A percentile compares a stretch with the other conserved stretches of the same genome.
Evolutionary conservation across 2,329 filamentous ascomycete genomes (phyloP).

Genomic region (Periconia digitata): DNA sequence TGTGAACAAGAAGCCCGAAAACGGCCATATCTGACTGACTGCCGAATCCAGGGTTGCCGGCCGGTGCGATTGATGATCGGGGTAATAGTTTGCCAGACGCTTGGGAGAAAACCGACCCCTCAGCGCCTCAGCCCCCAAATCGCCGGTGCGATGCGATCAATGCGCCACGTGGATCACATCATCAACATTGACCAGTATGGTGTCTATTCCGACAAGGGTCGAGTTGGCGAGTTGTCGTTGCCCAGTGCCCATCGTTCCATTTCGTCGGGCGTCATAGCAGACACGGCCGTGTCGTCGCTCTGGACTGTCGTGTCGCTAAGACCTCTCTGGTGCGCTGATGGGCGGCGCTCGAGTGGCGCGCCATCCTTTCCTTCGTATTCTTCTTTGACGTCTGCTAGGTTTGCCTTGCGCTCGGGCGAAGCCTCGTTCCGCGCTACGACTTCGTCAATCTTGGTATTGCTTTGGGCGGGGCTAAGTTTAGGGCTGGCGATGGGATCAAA

Average conservation of each 20-base stretch:
- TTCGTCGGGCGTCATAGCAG: slow-evolving; percentile 38
- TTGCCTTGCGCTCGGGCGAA: slow-evolving; percentile 4
- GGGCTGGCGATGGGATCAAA: slow-evolving; percentile 15
- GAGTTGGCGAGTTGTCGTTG: slow-evolving; percentile 11
- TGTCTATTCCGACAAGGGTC: slow-evolving; percentile 17
- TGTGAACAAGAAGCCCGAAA: background rate
- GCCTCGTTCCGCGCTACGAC: slow-evolving; percentile 6
- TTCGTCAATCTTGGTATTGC: slow-evolving; percentile 32
- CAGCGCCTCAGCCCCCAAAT: background rate
- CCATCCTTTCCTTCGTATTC: background rate
- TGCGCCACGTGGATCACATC: background rate
- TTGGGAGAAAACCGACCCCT: background rate
- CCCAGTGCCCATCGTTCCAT: slow-evolving; percentile 26
- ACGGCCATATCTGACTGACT: background rate
- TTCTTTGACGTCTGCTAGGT: slow-evolving; percentile 3
- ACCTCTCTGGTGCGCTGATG: slow-evolving; percentile 34
- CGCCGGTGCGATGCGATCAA: background rate
- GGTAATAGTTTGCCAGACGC: background rate
- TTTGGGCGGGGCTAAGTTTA: slow-evolving; percentile 17
- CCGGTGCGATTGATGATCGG: background rate
- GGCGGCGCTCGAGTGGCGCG: slow-evolving; percentile 20
- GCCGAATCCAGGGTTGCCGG: too few relatives aligned
- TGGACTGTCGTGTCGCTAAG: slow-evolving; percentile 35
- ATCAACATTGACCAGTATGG: too few relatives aligned
- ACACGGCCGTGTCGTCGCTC: slow-evolving; percentile 38